Conservation (phyloP, 495 filamentous ascomycete genomes). For the Coniosporium apollinis region DNA sequence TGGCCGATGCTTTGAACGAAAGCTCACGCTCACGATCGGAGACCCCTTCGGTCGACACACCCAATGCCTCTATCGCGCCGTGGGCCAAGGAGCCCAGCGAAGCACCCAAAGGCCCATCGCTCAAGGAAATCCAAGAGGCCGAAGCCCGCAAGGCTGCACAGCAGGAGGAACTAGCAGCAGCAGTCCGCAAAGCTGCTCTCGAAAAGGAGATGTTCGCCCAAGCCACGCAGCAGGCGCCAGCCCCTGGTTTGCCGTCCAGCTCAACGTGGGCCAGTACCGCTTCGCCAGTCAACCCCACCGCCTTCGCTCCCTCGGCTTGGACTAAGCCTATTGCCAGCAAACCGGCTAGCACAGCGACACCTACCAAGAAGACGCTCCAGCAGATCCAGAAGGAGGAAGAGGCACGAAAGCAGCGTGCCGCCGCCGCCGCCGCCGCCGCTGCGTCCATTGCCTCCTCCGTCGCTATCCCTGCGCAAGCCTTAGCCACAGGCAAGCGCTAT, state of each 20-base stretch:
- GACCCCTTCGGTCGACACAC: constrained; percentile 37
- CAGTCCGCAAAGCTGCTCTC: constrained; percentile 56
- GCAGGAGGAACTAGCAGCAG: constrained; percentile 66
- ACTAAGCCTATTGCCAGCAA: constrained; percentile 47
- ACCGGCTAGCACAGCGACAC: constrained; percentile 26
- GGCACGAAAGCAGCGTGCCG: constrained; percentile 53
- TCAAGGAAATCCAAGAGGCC: constrained; percentile 93
- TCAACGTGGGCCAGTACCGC: constrained; percentile 77
- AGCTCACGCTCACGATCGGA: constrained; percentile 58
- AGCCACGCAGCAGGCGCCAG: constrained; percentile 36
- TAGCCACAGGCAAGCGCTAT: constrained; percentile 66
- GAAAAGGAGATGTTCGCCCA: constrained; percentile 73
- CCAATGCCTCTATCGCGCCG: constrained; percentile 49
- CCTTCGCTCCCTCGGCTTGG: constrained; percentile 42
- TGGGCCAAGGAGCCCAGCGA: constrained; percentile 82
- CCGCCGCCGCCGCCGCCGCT: constrained; percentile 36
- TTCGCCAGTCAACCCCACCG: constrained; percentile 41
- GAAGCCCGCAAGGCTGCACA: constrained; percentile 90
- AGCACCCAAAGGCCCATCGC: constrained; percentile 68
- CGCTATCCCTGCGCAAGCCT: constrained; percentile 24
- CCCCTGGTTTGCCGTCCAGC: constrained; percentile 67
- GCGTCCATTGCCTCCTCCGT: constrained; percentile 28
- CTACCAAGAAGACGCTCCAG: constrained; percentile 73
- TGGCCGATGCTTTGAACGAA: constrained; percentile 62
- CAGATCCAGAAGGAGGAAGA: constrained; percentile 98